Conservation (phyloP, 2,329 filamentous ascomycete species). For the Alternaria ventricosa region DNA sequence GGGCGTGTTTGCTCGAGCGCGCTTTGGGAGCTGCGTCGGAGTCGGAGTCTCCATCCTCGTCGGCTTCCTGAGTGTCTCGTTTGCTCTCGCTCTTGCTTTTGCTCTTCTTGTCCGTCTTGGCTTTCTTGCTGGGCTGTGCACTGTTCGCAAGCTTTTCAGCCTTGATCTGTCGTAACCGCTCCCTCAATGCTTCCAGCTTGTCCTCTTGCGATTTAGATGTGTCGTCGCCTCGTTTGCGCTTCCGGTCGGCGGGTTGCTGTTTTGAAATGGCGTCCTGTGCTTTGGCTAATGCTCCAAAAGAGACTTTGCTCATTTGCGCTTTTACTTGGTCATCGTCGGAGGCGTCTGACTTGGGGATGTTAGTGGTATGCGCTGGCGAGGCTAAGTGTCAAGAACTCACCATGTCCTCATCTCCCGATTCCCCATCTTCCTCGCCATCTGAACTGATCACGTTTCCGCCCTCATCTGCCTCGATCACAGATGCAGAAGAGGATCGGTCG, state of each 20-base stretch:
- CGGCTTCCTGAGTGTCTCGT: conserved; percentile 37
- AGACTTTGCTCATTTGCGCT: conserved; percentile 66
- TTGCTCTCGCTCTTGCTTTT: conserved; percentile 33
- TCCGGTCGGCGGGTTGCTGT: conserved; percentile 39
- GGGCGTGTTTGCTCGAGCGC: conserved; percentile 84
- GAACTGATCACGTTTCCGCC: conserved; percentile 46
- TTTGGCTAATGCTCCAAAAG: conserved; percentile 88
- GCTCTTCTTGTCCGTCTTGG: conserved; percentile 16
- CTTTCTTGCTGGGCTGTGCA: conserved; percentile 27
- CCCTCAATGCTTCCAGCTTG: conserved; percentile 55
- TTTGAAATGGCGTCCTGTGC: conserved; percentile 73
- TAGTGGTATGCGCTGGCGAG: conserved; percentile 7
- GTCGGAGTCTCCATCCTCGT: conserved; percentile 40
- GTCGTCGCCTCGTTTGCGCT: conserved; percentile 53
- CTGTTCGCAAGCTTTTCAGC: conserved; percentile 44
- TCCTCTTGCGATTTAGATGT: conserved; percentile 52
- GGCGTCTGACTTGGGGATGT: conserved; percentile 33
- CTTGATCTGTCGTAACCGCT: conserved; percentile 54
- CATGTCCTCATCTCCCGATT: conserved; percentile 36
- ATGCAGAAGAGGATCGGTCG: conserved; percentile 48
- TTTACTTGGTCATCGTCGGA: conserved; percentile 52
- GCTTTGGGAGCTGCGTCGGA: conserved; percentile 47
- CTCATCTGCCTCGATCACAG: conserved; percentile 47
- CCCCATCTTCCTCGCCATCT: conserved; percentile 36
- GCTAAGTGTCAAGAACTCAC: too few relatives aligned